Evolutionary conservation across 768 basidiomycete species (phyloP).

Genomic region (Psilocybe azurescens): DNA sequence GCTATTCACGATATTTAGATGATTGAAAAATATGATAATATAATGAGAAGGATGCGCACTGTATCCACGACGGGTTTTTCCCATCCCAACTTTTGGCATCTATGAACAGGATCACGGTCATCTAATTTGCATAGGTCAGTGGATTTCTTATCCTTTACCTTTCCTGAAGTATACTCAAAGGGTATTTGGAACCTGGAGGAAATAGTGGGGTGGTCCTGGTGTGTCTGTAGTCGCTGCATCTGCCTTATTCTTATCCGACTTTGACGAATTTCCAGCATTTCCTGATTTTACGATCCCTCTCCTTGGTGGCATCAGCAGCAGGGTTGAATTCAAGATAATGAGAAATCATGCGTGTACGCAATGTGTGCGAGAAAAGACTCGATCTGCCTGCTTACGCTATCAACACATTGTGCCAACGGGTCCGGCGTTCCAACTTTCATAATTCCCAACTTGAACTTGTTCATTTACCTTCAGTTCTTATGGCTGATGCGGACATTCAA

Average conservation of each 20-base stretch:
- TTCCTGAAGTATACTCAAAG: conserved; percentile 80
- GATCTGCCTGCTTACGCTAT: background rate
- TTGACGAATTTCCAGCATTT: conserved; percentile 88
- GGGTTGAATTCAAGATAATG: background rate
- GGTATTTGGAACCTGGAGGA: conserved; percentile 85
- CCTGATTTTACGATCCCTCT: conserved; percentile 87
- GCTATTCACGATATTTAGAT: conserved; percentile 36
- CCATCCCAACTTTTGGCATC: conserved; percentile 91
- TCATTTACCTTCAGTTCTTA: conserved; percentile 27
- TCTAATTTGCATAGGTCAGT: background rate
- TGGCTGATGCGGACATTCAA: conserved; percentile 82
- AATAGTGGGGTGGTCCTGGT: conserved; percentile 66
- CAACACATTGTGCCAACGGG: background rate
- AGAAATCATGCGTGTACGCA: too few species aligned
- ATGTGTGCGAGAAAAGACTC: background rate
- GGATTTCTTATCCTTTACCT: conserved; percentile 45
- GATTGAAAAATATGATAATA: conserved; percentile 8
- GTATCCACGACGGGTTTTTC: conserved; percentile 81
- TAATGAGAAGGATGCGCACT: conserved; percentile 42
- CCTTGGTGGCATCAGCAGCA: conserved; percentile 60
- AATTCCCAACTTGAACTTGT: background rate
- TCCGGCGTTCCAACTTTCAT: background rate
- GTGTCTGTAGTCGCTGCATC: conserved; percentile 24
- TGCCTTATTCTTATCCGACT: conserved; percentile 39
- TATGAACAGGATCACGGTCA: conserved; percentile 30